Evolutionary conservation across 495 filamentous ascomycete species (phyloP).

Genomic region (Podospora australis): DNA sequence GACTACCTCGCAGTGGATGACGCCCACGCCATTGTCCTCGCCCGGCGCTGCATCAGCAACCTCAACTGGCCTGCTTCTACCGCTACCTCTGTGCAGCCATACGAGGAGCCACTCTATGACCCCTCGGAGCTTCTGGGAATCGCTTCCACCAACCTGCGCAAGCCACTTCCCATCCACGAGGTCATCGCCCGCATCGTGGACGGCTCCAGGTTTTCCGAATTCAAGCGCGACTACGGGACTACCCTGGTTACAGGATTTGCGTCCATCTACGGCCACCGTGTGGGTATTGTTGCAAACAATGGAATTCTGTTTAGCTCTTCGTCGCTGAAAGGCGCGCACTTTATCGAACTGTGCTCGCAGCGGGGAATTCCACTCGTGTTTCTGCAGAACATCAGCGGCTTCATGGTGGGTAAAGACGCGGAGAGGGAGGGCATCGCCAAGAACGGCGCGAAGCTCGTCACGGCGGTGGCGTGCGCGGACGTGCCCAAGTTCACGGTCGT

Average conservation of each 20-base stretch:
- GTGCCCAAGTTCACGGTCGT: slow-evolving; percentile 98
- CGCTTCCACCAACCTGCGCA: slow-evolving; percentile 79
- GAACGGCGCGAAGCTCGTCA: slow-evolving; percentile 96
- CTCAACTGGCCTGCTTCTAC: slow-evolving; percentile 65
- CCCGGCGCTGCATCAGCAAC: slow-evolving; percentile 75
- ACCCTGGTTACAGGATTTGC: slow-evolving; percentile 94
- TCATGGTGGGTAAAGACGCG: slow-evolving; percentile 94
- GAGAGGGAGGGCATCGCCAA: slow-evolving; percentile 95
- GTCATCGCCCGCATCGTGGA: slow-evolving; percentile 94
- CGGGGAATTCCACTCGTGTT: slow-evolving; percentile 86
- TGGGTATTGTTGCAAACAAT: slow-evolving; percentile 95
- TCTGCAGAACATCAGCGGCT: slow-evolving; percentile 92
- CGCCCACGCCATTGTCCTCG: slow-evolving; percentile 84
- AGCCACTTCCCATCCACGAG: slow-evolving; percentile 77
- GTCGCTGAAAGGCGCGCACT: slow-evolving; percentile 90
- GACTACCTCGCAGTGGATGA: slow-evolving; percentile 95
- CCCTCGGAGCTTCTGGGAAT: slow-evolving; percentile 78
- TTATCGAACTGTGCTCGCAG: slow-evolving; percentile 94
- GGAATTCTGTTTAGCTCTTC: slow-evolving; percentile 93
- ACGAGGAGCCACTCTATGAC: slow-evolving; percentile 72
- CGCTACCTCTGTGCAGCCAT: slow-evolving; percentile 13
- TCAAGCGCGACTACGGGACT: slow-evolving; percentile 86
- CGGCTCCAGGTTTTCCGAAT: slow-evolving; percentile 83
- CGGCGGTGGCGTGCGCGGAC: slow-evolving; percentile 88
- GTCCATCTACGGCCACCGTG: slow-evolving; percentile 78